These are phyloP conservation scores for Leccinum griseonigrum DNA, from an alignment of 1,284 basidiomycete species.

Conservation along the genomic window DNA sequence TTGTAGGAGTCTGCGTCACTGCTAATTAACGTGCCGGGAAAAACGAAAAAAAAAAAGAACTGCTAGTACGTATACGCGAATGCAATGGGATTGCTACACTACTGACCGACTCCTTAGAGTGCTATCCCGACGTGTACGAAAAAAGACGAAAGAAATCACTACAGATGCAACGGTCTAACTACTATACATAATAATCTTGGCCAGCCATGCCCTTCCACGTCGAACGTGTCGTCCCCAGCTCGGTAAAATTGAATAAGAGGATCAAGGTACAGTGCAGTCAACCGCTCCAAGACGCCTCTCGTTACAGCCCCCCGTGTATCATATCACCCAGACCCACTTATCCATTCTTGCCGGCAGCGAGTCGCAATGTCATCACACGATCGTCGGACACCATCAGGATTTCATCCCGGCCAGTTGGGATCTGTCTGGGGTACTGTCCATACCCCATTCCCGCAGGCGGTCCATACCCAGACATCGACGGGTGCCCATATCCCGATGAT, in stretches of 20 bases:
- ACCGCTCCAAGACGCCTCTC: background rate
- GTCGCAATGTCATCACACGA: slow-evolving; percentile 65
- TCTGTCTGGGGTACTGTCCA: slow-evolving; percentile 38
- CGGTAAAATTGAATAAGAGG: slow-evolving; percentile 17
- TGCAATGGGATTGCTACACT: no score
- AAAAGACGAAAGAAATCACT: slow-evolving; percentile 25
- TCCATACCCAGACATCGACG: slow-evolving; percentile 44
- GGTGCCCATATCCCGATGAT: slow-evolving; percentile 31
- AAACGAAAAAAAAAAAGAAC: background rate
- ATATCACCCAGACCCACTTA: slow-evolving; percentile 9
- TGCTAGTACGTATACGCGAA: no score
- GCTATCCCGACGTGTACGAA: slow-evolving; percentile 2
- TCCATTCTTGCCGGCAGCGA: slow-evolving; percentile 18
- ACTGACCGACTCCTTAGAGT: background rate
- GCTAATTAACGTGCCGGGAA: background rate
- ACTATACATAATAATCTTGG: slow-evolving; percentile 22
- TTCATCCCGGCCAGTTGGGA: slow-evolving; percentile 65
- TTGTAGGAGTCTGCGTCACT: background rate
- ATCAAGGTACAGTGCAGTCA: slow-evolving; percentile 11
- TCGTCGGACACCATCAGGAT: slow-evolving; percentile 81
- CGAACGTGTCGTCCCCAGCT: slow-evolving; percentile 11
- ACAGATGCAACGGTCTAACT: slow-evolving; percentile 30
- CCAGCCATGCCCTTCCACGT: slow-evolving; percentile 2
- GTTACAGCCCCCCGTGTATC: background rate
- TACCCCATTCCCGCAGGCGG: slow-evolving; percentile 34